Evolutionary conservation across 352 stramenopile genomes (phyloP), one percentile per base, ranked within the genome.

Genomic region (Pythium scleroteichum): DNA sequence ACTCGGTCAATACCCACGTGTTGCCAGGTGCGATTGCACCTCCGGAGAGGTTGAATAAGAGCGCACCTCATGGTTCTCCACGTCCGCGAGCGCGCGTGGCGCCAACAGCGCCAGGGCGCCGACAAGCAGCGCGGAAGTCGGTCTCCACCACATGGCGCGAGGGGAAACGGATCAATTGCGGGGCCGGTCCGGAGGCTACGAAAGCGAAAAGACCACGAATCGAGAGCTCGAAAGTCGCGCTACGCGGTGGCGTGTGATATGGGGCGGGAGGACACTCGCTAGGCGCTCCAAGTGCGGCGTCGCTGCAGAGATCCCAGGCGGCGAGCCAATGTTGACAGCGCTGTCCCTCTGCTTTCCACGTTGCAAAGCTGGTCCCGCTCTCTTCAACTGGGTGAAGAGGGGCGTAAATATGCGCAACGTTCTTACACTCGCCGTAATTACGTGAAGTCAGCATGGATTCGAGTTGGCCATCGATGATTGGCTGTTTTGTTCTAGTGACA

Each of bases 51-150:
- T 9, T 23, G 47, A 26, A 46, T 26, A 2, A 1, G 19, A 7
- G 6, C 56, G 29, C 19, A 70, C 63, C 63, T 70, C 63, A 26
- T 70, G 63, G 26, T 61, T 70, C 39, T 70, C 63, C 0, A 59
- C 63, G 22, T 66, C 51, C 0, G 63, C 63, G 42, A 41, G 32
- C 1, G 46, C 55, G 22, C 22, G 27, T 27, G 46, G 39, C 19
- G 47, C 24, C 29, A 58, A 38, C 35, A 59, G 42, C 40, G 49
- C 29, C 24, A 66, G 50, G 17, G 46, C 27, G 3, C 27, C 42
- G 22, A 56, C 29, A 27, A 55, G 17, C 42, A 60, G 32, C 1
- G 39, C 23, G 13, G 56, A 44, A 1, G 47, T 27, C 8, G 10
- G 44, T 26, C 38, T 26, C 58, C 45, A 54, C 58, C 48, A 64